Conservation (phyloP, 2,329 filamentous ascomycete species). For the Diatrype stigma region DNA sequence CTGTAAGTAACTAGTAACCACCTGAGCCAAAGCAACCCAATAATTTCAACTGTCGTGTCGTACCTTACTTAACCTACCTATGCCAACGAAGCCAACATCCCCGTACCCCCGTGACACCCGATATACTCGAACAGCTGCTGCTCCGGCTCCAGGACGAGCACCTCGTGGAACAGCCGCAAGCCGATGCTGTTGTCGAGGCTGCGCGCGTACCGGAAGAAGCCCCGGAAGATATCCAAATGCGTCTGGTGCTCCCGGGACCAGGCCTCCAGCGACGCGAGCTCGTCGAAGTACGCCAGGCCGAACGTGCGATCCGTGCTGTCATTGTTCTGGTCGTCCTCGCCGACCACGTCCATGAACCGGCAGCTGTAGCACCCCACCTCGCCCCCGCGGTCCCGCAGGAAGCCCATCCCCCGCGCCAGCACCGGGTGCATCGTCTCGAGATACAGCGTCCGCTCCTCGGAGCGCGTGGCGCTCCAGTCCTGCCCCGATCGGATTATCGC, state of each 20-base stretch:
- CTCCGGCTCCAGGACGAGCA: slow-evolving; percentile 32
- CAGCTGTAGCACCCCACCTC: slow-evolving; percentile 40
- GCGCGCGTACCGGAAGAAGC: slow-evolving; percentile 35
- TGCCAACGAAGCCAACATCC: slow-evolving; percentile 20
- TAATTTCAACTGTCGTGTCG: too few species aligned
- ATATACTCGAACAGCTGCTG: slow-evolving; percentile 41
- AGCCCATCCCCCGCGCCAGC: slow-evolving; percentile 38
- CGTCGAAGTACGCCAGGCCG: slow-evolving; percentile 38
- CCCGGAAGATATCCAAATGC: slow-evolving; percentile 37
- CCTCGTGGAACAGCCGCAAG: slow-evolving; percentile 36
- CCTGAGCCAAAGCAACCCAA: too few species aligned
- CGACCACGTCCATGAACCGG: slow-evolving; percentile 39
- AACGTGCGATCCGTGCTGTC: slow-evolving; percentile 32
- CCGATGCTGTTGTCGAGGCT: slow-evolving; percentile 31
- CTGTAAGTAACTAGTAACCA: too few species aligned
- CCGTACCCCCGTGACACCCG: slow-evolving; percentile 32
- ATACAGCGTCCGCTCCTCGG: slow-evolving; percentile 38
- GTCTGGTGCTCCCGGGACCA: slow-evolving; percentile 37
- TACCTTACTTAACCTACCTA: too few species aligned
- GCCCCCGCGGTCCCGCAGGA: slow-evolving; percentile 36
- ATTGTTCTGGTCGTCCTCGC: too few species aligned
- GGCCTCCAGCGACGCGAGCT: slow-evolving; percentile 33
- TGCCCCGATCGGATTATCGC: slow-evolving; percentile 41
- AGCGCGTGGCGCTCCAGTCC: slow-evolving; percentile 37
- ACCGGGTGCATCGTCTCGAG: slow-evolving; percentile 42